Base-by-base conservation (phyloP, 2,329 filamentous ascomycete genomes). In the Lasiodiplodia hormozganensis region DNA sequence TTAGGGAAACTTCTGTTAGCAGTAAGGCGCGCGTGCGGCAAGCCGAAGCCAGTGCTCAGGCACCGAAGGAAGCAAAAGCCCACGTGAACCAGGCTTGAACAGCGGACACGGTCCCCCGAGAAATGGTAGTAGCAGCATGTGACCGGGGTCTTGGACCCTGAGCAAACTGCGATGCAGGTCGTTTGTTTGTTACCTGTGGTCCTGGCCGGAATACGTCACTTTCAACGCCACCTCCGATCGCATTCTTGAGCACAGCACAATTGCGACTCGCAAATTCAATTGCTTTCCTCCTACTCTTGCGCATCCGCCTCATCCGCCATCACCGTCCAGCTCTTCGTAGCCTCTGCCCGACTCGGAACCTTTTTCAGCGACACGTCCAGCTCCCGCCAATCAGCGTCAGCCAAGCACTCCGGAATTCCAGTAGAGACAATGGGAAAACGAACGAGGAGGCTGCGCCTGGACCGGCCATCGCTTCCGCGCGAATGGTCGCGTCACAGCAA, bases 121-220 rank as follows among this genome's bases (percentile, higher is more conserved):
- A 10, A 5, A 34, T 34, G 31, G 1, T 34, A 34, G 31, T 6
- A 8, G 31, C 31, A 34, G 31, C 31, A 34, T 34, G 31, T 34
- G 31, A 34, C 14, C 23, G 34, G 16, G 12, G 18, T 8, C 7
- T 16, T n/a, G 7, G 28, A 56, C 53, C 34, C 34, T 58, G 54
- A 40, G 28, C 58, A 36, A 62, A 51, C 58, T 28, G 43, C n/a
- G 28, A 31, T 31, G 34, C 40, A 43, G 40, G 40, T 43, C 4
- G 38, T 25, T 58, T 62, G 58, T 51, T 62, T 62, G 58, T 36
- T 62, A 40, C 40, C 25, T 36, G n/a, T 34, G 31, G 31, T 34
- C 31, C 8, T 34, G 6, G 31, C 31, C 31, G 31, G 31, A 34
- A 18, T 47, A 47, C 43, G 43, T 47, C 43, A 47, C 43, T 11